These are phyloP conservation scores for Verticillium isaacii DNA, from an alignment of 2,329 filamentous ascomycete genomes.

Conservation along the genomic window DNA sequence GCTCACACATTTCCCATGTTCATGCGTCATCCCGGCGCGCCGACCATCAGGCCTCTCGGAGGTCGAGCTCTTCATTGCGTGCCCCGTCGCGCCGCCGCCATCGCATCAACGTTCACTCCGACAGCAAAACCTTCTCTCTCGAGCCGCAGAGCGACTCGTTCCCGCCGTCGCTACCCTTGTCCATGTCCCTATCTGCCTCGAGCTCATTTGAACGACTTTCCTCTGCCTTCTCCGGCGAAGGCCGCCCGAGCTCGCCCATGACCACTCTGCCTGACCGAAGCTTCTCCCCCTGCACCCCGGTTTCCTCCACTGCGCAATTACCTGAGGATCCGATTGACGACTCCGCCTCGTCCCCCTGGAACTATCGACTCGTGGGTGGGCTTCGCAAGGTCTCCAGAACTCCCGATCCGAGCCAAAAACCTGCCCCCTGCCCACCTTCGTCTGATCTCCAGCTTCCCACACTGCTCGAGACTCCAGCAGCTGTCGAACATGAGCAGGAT, in stretches of 20 bases:
- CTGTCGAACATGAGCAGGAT: background rate
- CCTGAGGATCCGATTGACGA: conserved; percentile 25
- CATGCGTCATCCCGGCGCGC: conserved; percentile 26
- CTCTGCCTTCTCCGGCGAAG: conserved; percentile 41
- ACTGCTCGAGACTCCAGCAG: conserved; percentile 20
- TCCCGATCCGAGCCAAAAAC: conserved; percentile 28
- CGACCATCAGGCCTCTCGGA: conserved; percentile 6
- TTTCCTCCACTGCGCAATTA: conserved; percentile 27
- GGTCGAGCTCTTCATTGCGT: conserved; percentile 17
- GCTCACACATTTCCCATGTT: conserved; percentile 28
- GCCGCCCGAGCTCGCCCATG: conserved; percentile 43
- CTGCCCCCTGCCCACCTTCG: conserved; percentile 9
- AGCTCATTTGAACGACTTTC: conserved; percentile 46
- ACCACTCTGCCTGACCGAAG: conserved; percentile 42
- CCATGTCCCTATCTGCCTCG: conserved; percentile 39
- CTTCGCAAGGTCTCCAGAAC: conserved; percentile 46
- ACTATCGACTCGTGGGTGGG: conserved; percentile 49
- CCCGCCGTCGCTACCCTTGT: conserved; percentile 27
- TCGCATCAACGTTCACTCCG: conserved; percentile 45
- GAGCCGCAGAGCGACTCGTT: conserved; percentile 22
- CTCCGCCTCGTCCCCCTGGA: conserved; percentile 38
- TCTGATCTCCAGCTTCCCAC: conserved; percentile 12
- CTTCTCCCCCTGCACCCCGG: conserved; percentile 28
- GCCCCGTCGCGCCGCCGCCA: conserved; percentile 35
- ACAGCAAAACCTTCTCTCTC: conserved; percentile 54